Base-by-base conservation (phyloP, 805 yeast species). In the Yamadazyma philogaea region DNA sequence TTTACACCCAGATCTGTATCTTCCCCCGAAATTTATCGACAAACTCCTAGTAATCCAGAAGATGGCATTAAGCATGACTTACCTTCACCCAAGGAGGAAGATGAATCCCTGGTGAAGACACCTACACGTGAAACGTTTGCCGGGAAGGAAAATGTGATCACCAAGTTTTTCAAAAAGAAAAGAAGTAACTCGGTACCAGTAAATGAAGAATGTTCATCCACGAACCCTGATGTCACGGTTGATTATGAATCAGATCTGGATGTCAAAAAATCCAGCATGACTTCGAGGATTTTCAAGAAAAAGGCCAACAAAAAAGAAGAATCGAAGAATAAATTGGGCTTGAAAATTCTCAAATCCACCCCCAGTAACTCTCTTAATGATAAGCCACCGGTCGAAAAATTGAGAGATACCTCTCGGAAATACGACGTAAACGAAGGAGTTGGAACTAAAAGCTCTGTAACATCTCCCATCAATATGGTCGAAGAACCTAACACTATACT, bases 91-190 rank as follows among this genome's bases (percentile, higher is more conserved):
- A 30, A 16, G 2, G 15, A 17, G 11, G 42, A n/a, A n/a, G 22
- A 20, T 14, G 40, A 37, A n/a, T 7, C 31, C 2, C 27, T 8
- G 18, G 30, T n/a, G 3, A 24, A 37, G 17, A 18, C 31, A 33
- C 18, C 18, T 10, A 37, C 11, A 42, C 46, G 17, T 19, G 36
- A 40, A n/a, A 48, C 40, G 4, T 42, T 15, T 20, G 19, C 48
- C 8, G 66, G 64, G 1, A 67, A 67, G 47, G 74, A 67, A 39
- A 70, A 66, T 45, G 64, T 69, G 34, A 68, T 70, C 22, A 50
- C 64, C 18, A 69, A 70, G 49, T 56, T 70, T 12, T 70, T 70
- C 55, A 69, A 65, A 53, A 61, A 63, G 47, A 63, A 63, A 43
- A 52, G 64, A 36, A 52, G 59, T 34, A 53, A 46, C 21, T 53